phyloP scores from a whole-genome alignment of 2,329 filamentous ascomycete species.

The Colletotrichum trifolii region DNA sequence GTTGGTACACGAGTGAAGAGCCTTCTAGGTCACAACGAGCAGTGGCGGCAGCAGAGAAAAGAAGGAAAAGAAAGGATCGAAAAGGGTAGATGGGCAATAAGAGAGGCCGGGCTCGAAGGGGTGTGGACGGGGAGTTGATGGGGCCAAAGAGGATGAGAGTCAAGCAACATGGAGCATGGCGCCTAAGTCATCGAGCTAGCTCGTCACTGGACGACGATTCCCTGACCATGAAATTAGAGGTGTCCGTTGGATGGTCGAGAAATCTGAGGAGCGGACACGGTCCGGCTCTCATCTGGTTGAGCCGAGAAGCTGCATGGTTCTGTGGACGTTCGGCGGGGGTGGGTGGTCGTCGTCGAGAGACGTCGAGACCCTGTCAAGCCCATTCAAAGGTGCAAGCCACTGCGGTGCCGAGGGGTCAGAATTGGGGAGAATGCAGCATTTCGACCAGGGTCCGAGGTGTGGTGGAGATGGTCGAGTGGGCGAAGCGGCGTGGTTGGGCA shows the following conservation, averaged over 20 bases:
- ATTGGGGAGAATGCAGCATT: slow-evolving; percentile 33
- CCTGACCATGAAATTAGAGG: slow-evolving; percentile 58
- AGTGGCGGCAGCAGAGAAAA: slow-evolving; percentile 17
- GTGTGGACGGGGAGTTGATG: slow-evolving; percentile 48
- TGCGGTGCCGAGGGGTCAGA: slow-evolving; percentile 36
- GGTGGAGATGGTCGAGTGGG: slow-evolving; percentile 26
- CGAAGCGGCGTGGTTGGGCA: slow-evolving; percentile 31
- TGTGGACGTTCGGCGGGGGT: slow-evolving; percentile 6
- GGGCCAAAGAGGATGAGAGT: slow-evolving; percentile 50
- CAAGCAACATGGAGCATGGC: slow-evolving; percentile 51
- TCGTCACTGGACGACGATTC: slow-evolving; percentile 55
- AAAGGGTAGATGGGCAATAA: slow-evolving; percentile 39
- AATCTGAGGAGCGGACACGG: slow-evolving; percentile 37
- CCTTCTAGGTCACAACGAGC: slow-evolving; percentile 20
- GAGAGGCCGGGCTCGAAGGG: slow-evolving; percentile 37
- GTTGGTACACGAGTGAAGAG: slow-evolving; percentile 10
- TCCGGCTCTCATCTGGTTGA: slow-evolving; percentile 37
- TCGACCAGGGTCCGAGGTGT: slow-evolving; percentile 21
- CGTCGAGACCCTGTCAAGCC: slow-evolving; percentile 23
- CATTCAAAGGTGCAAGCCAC: slow-evolving; percentile 36
- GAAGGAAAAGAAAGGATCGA: slow-evolving; percentile 37
- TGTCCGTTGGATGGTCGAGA: slow-evolving; percentile 31
- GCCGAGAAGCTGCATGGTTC: slow-evolving; percentile 37
- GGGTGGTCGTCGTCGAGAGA: slow-evolving; percentile 26
- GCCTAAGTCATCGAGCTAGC: slow-evolving; percentile 53